phyloP scores from a whole-genome alignment of 2,329 filamentous ascomycete genomes.

The Sporothrix globosa region DNA sequence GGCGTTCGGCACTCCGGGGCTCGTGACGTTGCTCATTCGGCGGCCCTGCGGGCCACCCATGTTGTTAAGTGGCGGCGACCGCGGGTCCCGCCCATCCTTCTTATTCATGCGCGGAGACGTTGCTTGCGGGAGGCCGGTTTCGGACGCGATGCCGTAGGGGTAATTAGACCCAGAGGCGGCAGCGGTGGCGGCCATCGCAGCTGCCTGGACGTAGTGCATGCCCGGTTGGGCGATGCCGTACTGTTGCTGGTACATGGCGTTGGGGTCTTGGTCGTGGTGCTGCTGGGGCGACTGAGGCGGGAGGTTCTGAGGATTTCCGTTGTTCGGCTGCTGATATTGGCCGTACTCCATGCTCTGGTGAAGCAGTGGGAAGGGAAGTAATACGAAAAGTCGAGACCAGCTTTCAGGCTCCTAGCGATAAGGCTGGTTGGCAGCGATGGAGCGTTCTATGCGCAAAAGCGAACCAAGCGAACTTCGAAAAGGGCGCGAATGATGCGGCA shows the following conservation, averaged over 20 bases:
- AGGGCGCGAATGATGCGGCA: not conserved
- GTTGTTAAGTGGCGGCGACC: constrained; percentile 75
- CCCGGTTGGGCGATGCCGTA: constrained; percentile 73
- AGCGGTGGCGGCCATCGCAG: constrained; percentile 88
- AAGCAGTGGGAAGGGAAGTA: constrained; percentile 10
- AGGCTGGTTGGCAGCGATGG: not conserved
- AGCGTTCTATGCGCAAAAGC: constrained; percentile 7
- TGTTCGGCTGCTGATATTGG: constrained; percentile 71
- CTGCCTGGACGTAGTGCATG: constrained; percentile 89
- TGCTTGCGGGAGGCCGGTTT: constrained; percentile 67
- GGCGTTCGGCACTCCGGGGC: constrained; percentile 72
- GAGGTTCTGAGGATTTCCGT: constrained; percentile 65
- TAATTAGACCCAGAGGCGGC: constrained; percentile 83
- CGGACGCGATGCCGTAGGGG: constrained; percentile 69
- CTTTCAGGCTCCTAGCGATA: not conserved
- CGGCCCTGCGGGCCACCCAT: constrained; percentile 56
- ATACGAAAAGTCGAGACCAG: not conserved
- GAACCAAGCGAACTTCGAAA: not conserved
- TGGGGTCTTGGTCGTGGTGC: constrained; percentile 64
- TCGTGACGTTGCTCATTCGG: constrained; percentile 76
- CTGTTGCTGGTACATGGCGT: constrained; percentile 73
- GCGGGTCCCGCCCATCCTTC: constrained; percentile 69
- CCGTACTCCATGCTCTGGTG: constrained; percentile 71
- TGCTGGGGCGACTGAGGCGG: constrained; percentile 74
- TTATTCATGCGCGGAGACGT: constrained; percentile 82